Evolutionary conservation across 495 filamentous ascomycete genomes (phyloP).

Genomic region (Emericellopsis terricola): DNA sequence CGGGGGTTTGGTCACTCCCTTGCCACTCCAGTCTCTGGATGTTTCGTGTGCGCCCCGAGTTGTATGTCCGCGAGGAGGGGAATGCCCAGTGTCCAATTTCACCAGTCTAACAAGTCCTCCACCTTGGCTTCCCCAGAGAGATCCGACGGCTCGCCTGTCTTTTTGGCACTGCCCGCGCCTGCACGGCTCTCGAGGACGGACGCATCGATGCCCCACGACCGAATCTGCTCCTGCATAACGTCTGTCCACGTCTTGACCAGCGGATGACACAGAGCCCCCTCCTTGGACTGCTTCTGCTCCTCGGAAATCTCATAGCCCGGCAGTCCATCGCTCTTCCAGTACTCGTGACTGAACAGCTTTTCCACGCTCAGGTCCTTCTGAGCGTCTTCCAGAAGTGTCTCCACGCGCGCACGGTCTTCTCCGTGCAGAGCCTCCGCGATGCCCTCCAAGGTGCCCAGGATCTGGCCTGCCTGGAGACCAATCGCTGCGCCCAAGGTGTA

Average conservation of each 20-base stretch:
- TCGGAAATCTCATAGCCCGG: conserved; percentile 40
- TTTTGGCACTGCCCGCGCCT: background rate
- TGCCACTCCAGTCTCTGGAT: too few relatives aligned
- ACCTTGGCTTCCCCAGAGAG: background rate
- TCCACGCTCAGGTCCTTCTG: conserved; percentile 40
- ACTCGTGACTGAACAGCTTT: conserved; percentile 42
- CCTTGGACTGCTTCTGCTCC: conserved; percentile 21
- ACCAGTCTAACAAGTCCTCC: background rate
- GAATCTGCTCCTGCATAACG: conserved; percentile 22
- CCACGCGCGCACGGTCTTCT: conserved; percentile 9
- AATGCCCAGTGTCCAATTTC: too few relatives aligned
- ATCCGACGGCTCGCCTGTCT: background rate
- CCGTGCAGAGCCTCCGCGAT: conserved; percentile 21
- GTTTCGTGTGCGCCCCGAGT: too few relatives aligned
- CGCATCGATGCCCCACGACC: conserved; percentile 21
- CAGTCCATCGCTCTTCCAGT: conserved; percentile 39
- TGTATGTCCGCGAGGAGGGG: too few relatives aligned
- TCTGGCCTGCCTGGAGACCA: conserved; percentile 49
- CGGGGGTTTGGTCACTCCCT: too few relatives aligned
- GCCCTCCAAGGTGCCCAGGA: conserved; percentile 57
- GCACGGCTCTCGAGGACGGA: conserved; percentile 6
- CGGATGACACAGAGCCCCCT: conserved; percentile 42
- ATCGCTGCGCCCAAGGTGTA: conserved; percentile 63
- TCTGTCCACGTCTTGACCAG: conserved; percentile 35
- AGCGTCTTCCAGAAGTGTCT: conserved; percentile 30